Conservation (phyloP, 1,284 basidiomycete species). For the Ustilago shanxiensis region DNA sequence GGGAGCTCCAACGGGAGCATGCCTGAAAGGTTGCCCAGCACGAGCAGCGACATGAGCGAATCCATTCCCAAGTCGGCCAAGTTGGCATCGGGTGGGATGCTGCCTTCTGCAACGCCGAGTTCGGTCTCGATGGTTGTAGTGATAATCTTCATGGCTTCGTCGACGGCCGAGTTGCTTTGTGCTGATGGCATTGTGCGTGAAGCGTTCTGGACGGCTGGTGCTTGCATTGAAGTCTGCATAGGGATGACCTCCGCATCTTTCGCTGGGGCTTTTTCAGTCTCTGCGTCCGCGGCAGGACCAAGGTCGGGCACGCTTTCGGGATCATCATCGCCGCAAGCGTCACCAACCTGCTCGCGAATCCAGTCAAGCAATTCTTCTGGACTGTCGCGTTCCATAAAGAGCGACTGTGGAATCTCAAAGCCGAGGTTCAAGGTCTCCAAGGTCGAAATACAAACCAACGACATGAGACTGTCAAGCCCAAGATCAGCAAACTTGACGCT, state of each 20-base stretch:
- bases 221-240: neutral
- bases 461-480: constrained; percentile 55
- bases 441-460: constrained; percentile 49
- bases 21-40: constrained; percentile 43
- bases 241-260: neutral
- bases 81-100: constrained; percentile 33
- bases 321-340: neutral
- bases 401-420: constrained; percentile 41
- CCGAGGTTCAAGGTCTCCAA: constrained; percentile 37
- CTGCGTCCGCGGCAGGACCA: neutral
- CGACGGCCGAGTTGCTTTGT: constrained; percentile 12
- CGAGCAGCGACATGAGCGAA: constrained; percentile 54
- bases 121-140: constrained; percentile 41
- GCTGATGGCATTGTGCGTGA: neutral
- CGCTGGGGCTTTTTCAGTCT: neutral
- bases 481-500: constrained; percentile 45
- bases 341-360: constrained; percentile 30
- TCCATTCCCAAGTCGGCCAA: constrained; percentile 53
- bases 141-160: constrained; percentile 21
- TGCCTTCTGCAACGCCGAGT: constrained; percentile 37
- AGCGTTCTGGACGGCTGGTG: neutral
- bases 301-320: neutral
- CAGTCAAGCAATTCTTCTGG: constrained; percentile 39
- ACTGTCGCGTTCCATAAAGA: constrained; percentile 50
- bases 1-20: constrained; percentile 41